Evolutionary conservation across 2,329 filamentous ascomycete genomes (phyloP).

Genomic region (Rutstroemia sp.): DNA sequence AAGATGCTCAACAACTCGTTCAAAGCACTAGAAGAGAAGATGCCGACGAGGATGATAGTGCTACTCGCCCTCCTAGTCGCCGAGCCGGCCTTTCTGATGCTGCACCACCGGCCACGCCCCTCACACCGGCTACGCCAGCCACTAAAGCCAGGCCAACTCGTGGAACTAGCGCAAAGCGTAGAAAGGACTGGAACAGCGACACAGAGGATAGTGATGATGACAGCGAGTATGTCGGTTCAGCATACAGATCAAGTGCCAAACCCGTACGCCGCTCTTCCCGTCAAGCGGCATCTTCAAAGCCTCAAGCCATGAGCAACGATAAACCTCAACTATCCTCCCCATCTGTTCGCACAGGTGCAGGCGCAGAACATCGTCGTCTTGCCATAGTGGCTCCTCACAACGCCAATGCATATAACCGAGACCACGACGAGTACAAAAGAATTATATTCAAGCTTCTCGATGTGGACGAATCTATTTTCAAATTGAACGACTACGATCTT

Average conservation of each 20-base stretch:
- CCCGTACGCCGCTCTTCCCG: neutral
- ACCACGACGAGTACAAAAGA: slow-evolving; percentile 2
- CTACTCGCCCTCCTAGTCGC: neutral
- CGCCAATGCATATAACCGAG: neutral
- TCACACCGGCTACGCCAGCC: neutral
- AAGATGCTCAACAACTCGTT: neutral
- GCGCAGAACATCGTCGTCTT: neutral
- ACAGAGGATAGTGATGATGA: slow-evolving; percentile 3
- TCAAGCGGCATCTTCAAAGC: neutral
- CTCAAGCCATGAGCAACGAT: too few species aligned
- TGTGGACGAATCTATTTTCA: neutral
- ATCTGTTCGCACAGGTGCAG: neutral
- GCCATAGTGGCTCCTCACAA: neutral
- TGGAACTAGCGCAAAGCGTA: neutral
- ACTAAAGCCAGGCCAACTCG: neutral
- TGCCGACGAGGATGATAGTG: neutral
- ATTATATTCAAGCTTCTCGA: slow-evolving; percentile 9
- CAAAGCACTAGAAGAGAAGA: neutral
- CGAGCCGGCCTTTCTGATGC: neutral
- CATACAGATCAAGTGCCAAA: neutral
- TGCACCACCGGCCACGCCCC: neutral
- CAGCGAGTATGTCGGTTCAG: slow-evolving; percentile 3
- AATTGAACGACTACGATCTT: neutral
- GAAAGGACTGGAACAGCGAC: neutral
- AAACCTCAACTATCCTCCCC: too few species aligned